Percentiles rank a stretch among this genome's conserved stretches.
phyloP scores from a whole-genome alignment of 83 land plant species.

The Larix sibirica region DNA sequence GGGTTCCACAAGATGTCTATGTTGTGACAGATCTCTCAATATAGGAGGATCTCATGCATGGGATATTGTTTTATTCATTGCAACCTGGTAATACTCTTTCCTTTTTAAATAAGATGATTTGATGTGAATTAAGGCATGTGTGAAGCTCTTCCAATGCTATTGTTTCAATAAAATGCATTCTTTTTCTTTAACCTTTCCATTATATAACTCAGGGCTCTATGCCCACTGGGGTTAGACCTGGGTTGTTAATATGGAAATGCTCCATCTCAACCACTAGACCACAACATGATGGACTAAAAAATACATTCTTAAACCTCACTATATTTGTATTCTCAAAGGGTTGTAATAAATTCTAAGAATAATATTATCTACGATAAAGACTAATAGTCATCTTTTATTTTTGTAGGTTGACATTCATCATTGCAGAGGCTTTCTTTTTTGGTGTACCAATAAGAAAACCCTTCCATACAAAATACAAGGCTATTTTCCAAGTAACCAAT shows the following conservation, averaged over 20 bases:
- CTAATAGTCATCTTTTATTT: background rate
- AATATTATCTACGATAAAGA: background rate
- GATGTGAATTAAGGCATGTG: background rate
- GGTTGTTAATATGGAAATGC: no score
- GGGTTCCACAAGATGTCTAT: constrained; percentile 71
- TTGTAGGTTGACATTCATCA: constrained; percentile 76
- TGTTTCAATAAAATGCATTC: no score
- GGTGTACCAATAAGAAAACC: constrained; percentile 83
- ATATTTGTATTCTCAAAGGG: no score
- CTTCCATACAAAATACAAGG: constrained; percentile 58
- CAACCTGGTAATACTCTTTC: constrained; percentile 9
- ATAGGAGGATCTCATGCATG: constrained; percentile 75
- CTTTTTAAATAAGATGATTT: background rate
- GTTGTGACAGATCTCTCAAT: constrained; percentile 65
- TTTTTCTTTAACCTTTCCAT: no score
- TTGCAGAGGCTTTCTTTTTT: constrained; percentile 74
- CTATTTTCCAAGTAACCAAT: background rate
- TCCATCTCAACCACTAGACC: no score
- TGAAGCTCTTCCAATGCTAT: background rate
- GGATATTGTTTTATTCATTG: constrained; percentile 73
- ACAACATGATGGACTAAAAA: no score
- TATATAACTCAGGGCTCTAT: no score
- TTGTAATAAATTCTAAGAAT: no score
- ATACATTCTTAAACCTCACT: no score
- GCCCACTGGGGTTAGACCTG: no score